These are phyloP conservation scores for Phytophthora colocasiae DNA, from an alignment of 352 stramenopile genomes.

Conservation along the genomic window DNA sequence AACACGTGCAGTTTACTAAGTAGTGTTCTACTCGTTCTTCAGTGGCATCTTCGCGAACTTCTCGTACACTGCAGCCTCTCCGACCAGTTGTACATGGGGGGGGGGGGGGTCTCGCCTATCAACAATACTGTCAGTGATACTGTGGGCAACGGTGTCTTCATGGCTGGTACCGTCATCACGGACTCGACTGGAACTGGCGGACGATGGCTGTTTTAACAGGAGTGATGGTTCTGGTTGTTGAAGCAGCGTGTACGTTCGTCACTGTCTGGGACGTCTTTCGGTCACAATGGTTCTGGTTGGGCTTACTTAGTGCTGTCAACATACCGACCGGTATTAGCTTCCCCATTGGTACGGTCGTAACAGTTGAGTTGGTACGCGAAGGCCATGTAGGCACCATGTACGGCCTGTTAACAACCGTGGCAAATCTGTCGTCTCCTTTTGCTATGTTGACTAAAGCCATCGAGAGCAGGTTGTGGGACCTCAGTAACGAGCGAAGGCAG, in stretches of 20 bases:
- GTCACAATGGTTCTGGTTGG: conserved; percentile 5
- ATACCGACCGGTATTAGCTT: neutral
- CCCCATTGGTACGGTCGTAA: conserved; percentile 30
- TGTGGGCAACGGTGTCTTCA: conserved; percentile 34
- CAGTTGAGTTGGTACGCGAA: conserved; percentile 47
- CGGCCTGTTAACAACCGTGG: conserved; percentile 40
- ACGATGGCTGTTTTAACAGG: neutral
- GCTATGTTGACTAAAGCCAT: conserved; percentile 27
- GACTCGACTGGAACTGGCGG: conserved; percentile 7
- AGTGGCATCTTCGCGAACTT: conserved; percentile 41
- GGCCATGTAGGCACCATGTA: conserved; percentile 53
- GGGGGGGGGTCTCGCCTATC: conserved; percentile 39
- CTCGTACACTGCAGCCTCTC: conserved; percentile 33
- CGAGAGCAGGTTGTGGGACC: too few species aligned
- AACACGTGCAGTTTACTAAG: conserved; percentile 52
- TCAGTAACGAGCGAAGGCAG: too few species aligned
- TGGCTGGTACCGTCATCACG: conserved; percentile 1
- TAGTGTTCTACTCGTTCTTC: conserved; percentile 57
- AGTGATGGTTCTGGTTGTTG: neutral
- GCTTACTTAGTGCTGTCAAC: neutral
- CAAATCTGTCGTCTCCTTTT: conserved; percentile 31
- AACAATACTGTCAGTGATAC: conserved; percentile 39
- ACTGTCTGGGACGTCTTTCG: conserved; percentile 3
- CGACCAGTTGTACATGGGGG: conserved; percentile 32
- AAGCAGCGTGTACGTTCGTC: too few species aligned